Evolutionary conservation across 1,139 yeast species (phyloP), one percentile per base, ranked within the genome.

Genomic region (Meyerozyma elateridarum): DNA sequence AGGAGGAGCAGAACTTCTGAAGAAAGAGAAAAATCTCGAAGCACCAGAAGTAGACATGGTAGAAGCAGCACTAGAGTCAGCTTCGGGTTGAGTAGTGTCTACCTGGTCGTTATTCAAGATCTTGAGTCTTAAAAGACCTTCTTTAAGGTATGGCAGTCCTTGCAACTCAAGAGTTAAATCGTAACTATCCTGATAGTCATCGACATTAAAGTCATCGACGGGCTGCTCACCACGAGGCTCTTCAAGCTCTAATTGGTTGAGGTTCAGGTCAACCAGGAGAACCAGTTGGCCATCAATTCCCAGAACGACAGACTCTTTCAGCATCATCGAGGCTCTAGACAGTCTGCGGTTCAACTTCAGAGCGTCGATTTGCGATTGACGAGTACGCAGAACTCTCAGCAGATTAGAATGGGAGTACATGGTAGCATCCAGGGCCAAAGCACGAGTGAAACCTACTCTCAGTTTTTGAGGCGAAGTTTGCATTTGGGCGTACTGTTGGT

Each of bases 101-200:
- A 56, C 59, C 44, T 56, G 55, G 49, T 61, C 73, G 41, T 65
- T 63, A 41, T 71, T 56, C 32, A 64, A 49, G 12, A 70, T 59
- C 42, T 67, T 71, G 48, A 70, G 64, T 44, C 75, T 70, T 40
- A 82, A 62, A 29, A 83, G 54, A 0, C 94, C 93, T 57, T 84
- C 93, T 49, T 83, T 81, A 37, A 80, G 72, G 73, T 85, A 83
- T 2, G 93, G 93, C 2, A 89, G 76, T 0, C 91, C 93, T 33
- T 71, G 69, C 28, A 79, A 63, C 42, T 79, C 85, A 40, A 83
- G 59, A 21, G 71, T 69, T 41, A 75, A 70, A 52, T 81, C 88
- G 40, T 68, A 68, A 22, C 62, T 61, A 52, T 74, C 79, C 45
- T 67, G 73, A 46, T 56, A 68, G 37, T 65, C 65, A 27, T 61